Percentiles rank a stretch among this genome's conserved stretches.
These are phyloP conservation scores for Leucocoprinus sp. DNA, from an alignment of 768 basidiomycete species.

Conservation along the genomic window DNA sequence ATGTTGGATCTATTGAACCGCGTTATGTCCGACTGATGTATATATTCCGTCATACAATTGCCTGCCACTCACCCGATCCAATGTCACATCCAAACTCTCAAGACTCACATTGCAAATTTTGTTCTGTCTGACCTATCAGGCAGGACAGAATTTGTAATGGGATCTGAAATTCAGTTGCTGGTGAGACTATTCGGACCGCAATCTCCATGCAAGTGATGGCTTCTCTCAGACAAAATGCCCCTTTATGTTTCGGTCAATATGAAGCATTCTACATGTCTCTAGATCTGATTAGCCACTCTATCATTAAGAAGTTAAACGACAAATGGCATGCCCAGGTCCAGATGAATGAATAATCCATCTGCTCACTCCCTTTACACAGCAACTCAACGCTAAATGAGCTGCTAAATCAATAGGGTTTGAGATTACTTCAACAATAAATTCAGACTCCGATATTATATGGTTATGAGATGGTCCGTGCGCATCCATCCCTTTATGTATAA, in stretches of 20 bases:
- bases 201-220: slow-evolving; percentile 3
- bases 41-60: slow-evolving; percentile 7
- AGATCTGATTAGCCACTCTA: slow-evolving; percentile 65
- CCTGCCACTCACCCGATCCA: slow-evolving; percentile 6
- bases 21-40: slow-evolving; percentile 16
- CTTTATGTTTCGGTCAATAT: slow-evolving; percentile 12
- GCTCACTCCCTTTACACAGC: slow-evolving; percentile 22
- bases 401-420: slow-evolving; percentile 6
- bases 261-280: slow-evolving; percentile 32
- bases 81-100: too few relatives aligned
- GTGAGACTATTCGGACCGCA: slow-evolving; percentile 8
- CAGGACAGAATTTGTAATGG: too few relatives aligned
- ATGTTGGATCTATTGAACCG: slow-evolving; percentile 11
- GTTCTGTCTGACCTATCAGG: too few relatives aligned
- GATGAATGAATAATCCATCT: slow-evolving; percentile 25
- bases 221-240: slow-evolving; percentile 4
- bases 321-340: slow-evolving; percentile 69
- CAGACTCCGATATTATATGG: slow-evolving; percentile 18
- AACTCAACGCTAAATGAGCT: slow-evolving; percentile 1
- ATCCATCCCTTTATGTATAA: slow-evolving; percentile 13
- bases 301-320: slow-evolving; percentile 33
- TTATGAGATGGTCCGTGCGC: slow-evolving; percentile 46
- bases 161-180: neutral
- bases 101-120: too few relatives aligned
- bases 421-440: slow-evolving; percentile 11